Conservation (phyloP, 106 monocot genomes). For the Dendrobium nobile region DNA sequence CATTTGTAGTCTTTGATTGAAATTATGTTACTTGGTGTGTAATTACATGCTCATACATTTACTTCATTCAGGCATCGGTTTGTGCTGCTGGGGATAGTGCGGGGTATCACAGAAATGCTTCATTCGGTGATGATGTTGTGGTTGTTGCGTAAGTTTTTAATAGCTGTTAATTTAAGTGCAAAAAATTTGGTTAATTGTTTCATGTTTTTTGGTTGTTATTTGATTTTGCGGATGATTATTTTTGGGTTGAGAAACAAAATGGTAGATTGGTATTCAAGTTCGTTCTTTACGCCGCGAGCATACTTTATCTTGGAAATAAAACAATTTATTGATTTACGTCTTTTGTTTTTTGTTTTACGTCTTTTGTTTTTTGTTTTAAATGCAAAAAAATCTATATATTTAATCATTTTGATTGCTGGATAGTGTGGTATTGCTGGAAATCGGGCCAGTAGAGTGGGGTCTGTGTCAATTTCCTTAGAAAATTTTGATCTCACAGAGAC, state of each 20-base stretch:
- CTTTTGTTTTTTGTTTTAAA: background rate
- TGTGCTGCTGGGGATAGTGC: constrained; percentile 55
- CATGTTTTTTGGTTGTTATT: background rate
- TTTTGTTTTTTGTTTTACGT: background rate
- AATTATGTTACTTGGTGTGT: background rate
- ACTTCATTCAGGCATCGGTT: constrained; percentile 23
- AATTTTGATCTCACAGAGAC: background rate
- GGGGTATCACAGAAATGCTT: constrained; percentile 33
- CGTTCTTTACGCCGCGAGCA: background rate
- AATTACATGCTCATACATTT: background rate
- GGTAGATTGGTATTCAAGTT: background rate
- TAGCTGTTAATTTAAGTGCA: background rate
- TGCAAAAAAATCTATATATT: background rate
- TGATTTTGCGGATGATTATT: background rate
- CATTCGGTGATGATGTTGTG: constrained; percentile 49
- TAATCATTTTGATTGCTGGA: background rate
- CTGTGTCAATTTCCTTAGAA: background rate
- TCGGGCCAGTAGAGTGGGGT: background rate
- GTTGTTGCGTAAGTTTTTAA: constrained; percentile 41
- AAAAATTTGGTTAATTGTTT: background rate
- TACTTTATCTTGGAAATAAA: background rate
- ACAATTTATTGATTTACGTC: background rate
- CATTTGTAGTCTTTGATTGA: background rate
- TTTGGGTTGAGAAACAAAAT: background rate
- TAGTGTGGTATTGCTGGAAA: background rate